phyloP scores from a whole-genome alignment of 306 rosid species.

The Phaseolus lunatus region DNA sequence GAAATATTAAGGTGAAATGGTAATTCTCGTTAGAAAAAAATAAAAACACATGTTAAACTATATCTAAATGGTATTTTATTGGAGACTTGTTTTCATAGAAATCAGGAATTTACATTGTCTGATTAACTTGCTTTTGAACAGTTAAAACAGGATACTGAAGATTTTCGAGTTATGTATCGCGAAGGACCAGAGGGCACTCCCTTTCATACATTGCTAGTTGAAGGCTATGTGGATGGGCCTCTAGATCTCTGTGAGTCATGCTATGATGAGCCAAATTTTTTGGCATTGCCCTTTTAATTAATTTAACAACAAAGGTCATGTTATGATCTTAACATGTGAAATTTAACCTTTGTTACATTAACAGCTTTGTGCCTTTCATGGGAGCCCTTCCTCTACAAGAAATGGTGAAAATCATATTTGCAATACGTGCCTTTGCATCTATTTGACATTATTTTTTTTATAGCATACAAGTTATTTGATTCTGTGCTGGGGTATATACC shows the following conservation, averaged over 20 bases:
- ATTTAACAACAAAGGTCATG: conserved; percentile 23
- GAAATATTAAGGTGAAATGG: neutral
- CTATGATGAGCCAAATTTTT: conserved; percentile 16
- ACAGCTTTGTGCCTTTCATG: conserved; percentile 89
- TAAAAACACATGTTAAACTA: neutral
- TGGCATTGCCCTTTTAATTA: conserved; percentile 30
- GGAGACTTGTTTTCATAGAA: conserved; percentile 24
- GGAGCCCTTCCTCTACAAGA: conserved; percentile 77
- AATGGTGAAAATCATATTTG: conserved; percentile 71
- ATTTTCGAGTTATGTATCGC: conserved; percentile 92
- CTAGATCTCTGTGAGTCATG: conserved; percentile 79
- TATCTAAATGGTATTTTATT: too few relatives aligned
- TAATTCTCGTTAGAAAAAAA: neutral
- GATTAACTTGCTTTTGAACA: conserved; percentile 50
- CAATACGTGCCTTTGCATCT: conserved; percentile 25
- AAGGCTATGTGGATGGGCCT: conserved; percentile 94
- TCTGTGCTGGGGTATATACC: conserved; percentile 4
- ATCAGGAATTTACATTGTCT: neutral
- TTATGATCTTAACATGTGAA: conserved; percentile 19
- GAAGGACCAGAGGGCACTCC: conserved; percentile 92
- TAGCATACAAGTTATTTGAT: conserved; percentile 10
- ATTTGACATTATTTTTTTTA: neutral
- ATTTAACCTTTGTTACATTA: conserved; percentile 50
- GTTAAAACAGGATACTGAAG: conserved; percentile 93
- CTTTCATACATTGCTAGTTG: conserved; percentile 83